These are phyloP conservation scores for Tieghemiomyces parasiticus DNA, from an alignment of 192 early-diverging fungal genomes.

Conservation along the genomic window DNA sequence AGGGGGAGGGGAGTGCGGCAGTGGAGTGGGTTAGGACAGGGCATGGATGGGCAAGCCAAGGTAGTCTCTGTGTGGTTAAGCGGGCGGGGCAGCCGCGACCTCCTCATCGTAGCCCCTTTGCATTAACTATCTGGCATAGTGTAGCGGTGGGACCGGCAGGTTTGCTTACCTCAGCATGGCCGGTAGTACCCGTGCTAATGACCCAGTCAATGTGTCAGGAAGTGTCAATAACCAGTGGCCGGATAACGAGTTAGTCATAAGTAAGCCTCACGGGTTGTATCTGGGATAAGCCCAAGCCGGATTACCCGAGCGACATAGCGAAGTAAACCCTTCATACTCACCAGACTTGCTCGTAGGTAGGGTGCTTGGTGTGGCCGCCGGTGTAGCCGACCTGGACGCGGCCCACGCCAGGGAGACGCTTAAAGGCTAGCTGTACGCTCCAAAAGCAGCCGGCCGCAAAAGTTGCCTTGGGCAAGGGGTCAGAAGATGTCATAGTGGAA, in stretches of 20 bases:
- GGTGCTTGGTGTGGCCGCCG: constrained; percentile 24
- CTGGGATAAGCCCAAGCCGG: no score
- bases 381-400: constrained; percentile 52
- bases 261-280: no score
- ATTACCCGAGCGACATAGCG: no score
- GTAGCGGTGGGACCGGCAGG: not conserved
- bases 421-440: constrained; percentile 36
- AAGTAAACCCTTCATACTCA: no score
- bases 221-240: no score
- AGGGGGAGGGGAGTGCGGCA: not conserved
- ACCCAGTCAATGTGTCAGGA: no score
- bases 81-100: no score
- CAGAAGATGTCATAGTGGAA: not conserved
- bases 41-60: not conserved
- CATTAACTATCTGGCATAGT: not conserved
- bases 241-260: no score
- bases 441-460: constrained; percentile 95
- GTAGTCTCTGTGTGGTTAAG: no score
- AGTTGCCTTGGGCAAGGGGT: constrained; percentile 30
- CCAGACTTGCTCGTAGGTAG: constrained; percentile 29
- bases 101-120: not conserved
- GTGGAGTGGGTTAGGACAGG: constrained; percentile 10
- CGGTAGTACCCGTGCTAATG: not conserved
- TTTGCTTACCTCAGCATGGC: not conserved
- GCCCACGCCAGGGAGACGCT: constrained; percentile 27